phyloP scores from a whole-genome alignment of 805 yeast species.

The Scheffersomyces ergatensis region DNA sequence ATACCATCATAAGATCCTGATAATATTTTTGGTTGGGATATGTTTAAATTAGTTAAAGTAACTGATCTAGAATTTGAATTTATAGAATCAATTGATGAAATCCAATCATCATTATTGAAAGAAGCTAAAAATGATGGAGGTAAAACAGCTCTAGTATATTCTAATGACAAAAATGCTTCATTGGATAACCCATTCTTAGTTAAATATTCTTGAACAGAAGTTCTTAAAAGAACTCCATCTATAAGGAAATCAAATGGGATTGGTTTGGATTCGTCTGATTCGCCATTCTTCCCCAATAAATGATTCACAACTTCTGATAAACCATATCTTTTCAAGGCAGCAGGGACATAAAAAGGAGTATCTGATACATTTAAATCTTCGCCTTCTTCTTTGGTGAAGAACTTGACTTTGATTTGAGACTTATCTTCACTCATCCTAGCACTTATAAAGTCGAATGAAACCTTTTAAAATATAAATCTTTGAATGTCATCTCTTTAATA shows the following conservation, averaged over 20 bases:
- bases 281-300: slow-evolving; percentile 48
- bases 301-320: slow-evolving; percentile 95
- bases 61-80: slow-evolving; percentile 29
- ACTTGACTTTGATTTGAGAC: slow-evolving; percentile 75
- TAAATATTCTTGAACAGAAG: slow-evolving; percentile 78
- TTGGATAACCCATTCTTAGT: slow-evolving; percentile 73
- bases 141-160: slow-evolving; percentile 86
- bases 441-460: neutral
- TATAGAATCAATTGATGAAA: slow-evolving; percentile 66
- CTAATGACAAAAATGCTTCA: slow-evolving; percentile 76
- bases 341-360: slow-evolving; percentile 86
- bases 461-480: no score
- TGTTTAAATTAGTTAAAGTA: slow-evolving; percentile 17
- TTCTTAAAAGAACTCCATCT: slow-evolving; percentile 77
- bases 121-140: slow-evolving; percentile 94
- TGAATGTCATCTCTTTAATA: neutral
- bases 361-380: slow-evolving; percentile 66
- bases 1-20: slow-evolving; percentile 95
- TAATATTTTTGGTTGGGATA: slow-evolving; percentile 54
- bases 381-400: slow-evolving; percentile 84
- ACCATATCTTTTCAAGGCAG: slow-evolving; percentile 82
- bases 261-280: slow-evolving; percentile 47
- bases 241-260: slow-evolving; percentile 92
- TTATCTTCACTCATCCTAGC: slow-evolving; percentile 29
- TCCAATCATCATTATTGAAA: slow-evolving; percentile 93